phyloP scores from a whole-genome alignment of 306 rosid genomes.

The Abrus precatorius region DNA sequence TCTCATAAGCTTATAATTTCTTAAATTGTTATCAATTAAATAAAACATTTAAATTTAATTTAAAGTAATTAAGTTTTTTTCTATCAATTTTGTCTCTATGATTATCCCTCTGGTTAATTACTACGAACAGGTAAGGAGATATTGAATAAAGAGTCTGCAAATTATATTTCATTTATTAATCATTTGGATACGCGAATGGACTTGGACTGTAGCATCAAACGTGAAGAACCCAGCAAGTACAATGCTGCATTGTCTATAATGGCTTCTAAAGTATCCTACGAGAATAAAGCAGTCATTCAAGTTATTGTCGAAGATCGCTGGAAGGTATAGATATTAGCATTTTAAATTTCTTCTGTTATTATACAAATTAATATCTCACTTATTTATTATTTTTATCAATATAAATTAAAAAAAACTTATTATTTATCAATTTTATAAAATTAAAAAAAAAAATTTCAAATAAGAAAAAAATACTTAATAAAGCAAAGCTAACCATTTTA shows the following conservation, averaged over 20 bases:
- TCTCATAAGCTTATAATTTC: neutral
- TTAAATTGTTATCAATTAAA: neutral
- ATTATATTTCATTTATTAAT: constrained; percentile 52
- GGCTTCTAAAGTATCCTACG: constrained; percentile 69
- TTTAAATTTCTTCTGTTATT: neutral
- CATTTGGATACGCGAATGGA: constrained; percentile 53
- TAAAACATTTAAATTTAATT: neutral
- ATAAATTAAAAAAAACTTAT: no score
- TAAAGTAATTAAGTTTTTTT: neutral
- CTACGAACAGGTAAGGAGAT: constrained; percentile 52
- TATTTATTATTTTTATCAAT: no score
- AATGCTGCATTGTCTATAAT: constrained; percentile 56
- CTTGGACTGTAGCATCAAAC: constrained; percentile 47
- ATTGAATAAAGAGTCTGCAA: constrained; percentile 45
- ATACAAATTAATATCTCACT: neutral
- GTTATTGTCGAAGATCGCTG: constrained; percentile 49
- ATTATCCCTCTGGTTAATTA: neutral
- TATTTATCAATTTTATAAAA: no score
- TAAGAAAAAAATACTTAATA: no score
- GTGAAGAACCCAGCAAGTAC: constrained; percentile 48
- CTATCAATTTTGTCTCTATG: neutral
- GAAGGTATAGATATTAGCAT: constrained; percentile 48
- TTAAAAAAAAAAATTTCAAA: no score
- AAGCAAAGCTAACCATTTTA: no score
- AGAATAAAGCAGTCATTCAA: constrained; percentile 52